Evolutionary conservation across 352 stramenopile genomes (phyloP), one percentile per base, ranked within the genome.

Genomic region (Globisporangium perplexum): DNA sequence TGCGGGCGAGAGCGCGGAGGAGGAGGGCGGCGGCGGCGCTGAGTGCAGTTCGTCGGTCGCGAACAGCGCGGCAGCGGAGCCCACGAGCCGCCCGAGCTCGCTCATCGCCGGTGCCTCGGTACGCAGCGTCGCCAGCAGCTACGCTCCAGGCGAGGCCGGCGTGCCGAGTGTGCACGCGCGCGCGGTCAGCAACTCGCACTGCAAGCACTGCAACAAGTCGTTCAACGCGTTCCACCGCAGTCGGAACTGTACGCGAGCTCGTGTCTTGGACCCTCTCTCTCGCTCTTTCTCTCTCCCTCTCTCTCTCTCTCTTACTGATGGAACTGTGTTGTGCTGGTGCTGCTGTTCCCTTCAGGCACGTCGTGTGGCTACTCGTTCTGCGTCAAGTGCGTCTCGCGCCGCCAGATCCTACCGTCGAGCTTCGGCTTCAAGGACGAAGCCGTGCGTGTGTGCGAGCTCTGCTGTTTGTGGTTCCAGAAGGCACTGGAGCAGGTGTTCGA

Each of bases 161-260:
- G 56, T 83, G 11, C 80, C 80, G 4, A 55, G 67, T 14, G 63
- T 77, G 31, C 58, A 55, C n/a, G 80, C 77, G 10, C 68, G 57
- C 1, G 24, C 57, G 11, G 60, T 69, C 15, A 57, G 39, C 8
- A 72, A 72, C 24, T 53, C 69, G 15, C 60, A 71, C 3, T 91
- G 81, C 48, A 65, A 38, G 30, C 66, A 70, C 33, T 91, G 81
- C 58, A 60, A 55, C 26, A 83, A 83, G 39, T 89, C 69, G 28
- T 89, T 91, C 53, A 81, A 72, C 35, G 65, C 81, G 5, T 91
- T 91, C 55, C 70, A 88, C 49, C 81, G 80, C 26, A 80, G 73
- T 41, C 72, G 69, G 42, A 71, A 81, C 39, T 91, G 81, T 63
- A 55, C 60, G 18, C 59, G 1, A 15, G 50, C 10, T 20, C 15